Percentiles rank a stretch among this genome's conserved stretches.
These are phyloP conservation scores for Porogramme epimiltina DNA, from an alignment of 1,284 basidiomycete species.

Conservation along the genomic window DNA sequence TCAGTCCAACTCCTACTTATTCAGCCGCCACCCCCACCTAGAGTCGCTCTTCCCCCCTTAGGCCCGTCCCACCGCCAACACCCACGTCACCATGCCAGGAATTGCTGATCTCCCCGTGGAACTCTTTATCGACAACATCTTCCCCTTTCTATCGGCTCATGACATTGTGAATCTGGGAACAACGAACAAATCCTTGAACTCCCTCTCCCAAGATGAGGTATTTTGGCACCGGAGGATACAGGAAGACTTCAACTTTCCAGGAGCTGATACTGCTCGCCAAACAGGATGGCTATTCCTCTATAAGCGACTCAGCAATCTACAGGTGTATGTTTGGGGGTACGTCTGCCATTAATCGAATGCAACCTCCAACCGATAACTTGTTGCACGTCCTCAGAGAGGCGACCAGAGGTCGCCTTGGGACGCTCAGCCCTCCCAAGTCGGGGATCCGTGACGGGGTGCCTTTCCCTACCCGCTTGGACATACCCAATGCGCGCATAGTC, in stretches of 20 bases:
- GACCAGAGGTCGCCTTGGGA: slow-evolving; percentile 62
- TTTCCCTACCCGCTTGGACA: slow-evolving; percentile 59
- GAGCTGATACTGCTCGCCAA: slow-evolving; percentile 65
- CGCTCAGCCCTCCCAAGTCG: slow-evolving; percentile 37
- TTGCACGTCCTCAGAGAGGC: slow-evolving; percentile 54
- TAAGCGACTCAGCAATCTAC: slow-evolving; percentile 59
- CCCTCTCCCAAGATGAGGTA: slow-evolving; percentile 69
- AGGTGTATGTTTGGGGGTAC: slow-evolving; percentile 83
- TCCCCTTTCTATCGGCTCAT: slow-evolving; percentile 59
- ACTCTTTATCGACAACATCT: slow-evolving; percentile 71
- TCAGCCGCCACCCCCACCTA: neutral
- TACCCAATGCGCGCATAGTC: slow-evolving; percentile 68
- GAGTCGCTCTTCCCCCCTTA: neutral
- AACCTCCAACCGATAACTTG: neutral
- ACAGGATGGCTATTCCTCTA: slow-evolving; percentile 83
- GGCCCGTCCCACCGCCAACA: neutral
- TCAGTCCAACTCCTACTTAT: no score
- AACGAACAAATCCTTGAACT: slow-evolving; percentile 60
- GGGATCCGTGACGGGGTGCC: slow-evolving; percentile 47
- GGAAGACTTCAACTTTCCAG: slow-evolving; percentile 79
- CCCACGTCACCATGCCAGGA: neutral
- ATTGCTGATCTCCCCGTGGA: slow-evolving; percentile 67
- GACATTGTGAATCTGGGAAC: slow-evolving; percentile 61
- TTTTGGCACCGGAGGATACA: slow-evolving; percentile 77
- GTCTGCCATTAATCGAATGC: slow-evolving; percentile 19